Base-by-base conservation (phyloP, 345 rosid species). In the Syzygium aromaticum region DNA sequence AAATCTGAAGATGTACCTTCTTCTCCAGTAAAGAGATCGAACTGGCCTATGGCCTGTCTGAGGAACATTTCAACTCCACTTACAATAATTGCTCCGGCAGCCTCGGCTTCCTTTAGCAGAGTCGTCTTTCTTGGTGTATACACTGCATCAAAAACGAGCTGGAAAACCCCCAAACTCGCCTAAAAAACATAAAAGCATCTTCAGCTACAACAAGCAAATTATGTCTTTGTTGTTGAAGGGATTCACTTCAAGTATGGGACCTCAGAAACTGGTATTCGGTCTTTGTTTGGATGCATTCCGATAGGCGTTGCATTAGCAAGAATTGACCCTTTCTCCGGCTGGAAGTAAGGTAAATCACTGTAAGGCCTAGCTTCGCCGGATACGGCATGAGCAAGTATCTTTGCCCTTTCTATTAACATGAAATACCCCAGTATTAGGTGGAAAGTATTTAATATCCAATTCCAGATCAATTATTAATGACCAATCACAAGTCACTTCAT, bases 41-140 rank as follows among this genome's bases (percentile, higher is more conserved):
- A 93, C 89, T 94, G 96, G 54, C 91, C 92, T 22, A 92, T 88
- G 73, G 95, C 95, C 85, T 94, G 96, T 54, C 94, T 88, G 84
- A 94, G 91, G 91, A 94, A 93, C 96, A 94, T 94, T 87, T 94
- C 96, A 49, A 92, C 94, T 49, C 95, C 96, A 54, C 94, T 87
- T 8, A 94, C 96, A 22, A 30, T 88, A 89, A 93, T 90, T 43
- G 94, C 94, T 54, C 95, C 95, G 1, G 93, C 94, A 82, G 93
- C 94, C 78, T 91, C 91, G 1, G 95, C 94, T 59, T 92, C 94
- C 88, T 91, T 92, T 13, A 94, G 87, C 12, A 93, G 90, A 59
- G 91, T 93, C 77, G 96, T 94, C 88, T 92, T 91, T 86, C 94
- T 92, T 1, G 96, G 95, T 67, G 89, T 92, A 88, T 93, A 94